Conservation (phyloP, 257 asterid genomes). For the Jasminum sambac region DNA sequence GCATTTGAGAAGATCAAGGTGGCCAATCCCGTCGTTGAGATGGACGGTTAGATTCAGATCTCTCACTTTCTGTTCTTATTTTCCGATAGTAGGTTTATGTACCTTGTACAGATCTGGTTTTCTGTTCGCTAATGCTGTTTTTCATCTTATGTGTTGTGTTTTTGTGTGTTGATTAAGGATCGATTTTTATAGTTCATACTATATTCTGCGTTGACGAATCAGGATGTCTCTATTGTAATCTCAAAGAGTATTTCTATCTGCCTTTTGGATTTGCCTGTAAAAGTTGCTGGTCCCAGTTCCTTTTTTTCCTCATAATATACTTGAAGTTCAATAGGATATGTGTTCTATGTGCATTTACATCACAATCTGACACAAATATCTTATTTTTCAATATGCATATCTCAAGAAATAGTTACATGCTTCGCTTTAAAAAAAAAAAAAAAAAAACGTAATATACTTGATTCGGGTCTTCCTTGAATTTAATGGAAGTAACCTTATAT, state of each 20-base stretch:
- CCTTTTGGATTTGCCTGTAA: slow-evolving; percentile 9
- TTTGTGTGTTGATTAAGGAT: slow-evolving; percentile 16
- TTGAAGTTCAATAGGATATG: slow-evolving; percentile 21
- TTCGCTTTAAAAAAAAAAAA: no score
- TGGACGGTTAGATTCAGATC: slow-evolving; percentile 95
- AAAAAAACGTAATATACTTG: no score
- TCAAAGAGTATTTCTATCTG: not conserved
- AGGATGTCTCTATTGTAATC: slow-evolving; percentile 26
- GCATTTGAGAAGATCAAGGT: slow-evolving; percentile 89
- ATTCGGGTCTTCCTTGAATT: not conserved
- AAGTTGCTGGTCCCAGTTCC: slow-evolving; percentile 9
- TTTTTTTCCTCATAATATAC: slow-evolving; percentile 14
- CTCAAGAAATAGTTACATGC: not conserved
- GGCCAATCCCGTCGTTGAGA: slow-evolving; percentile 95
- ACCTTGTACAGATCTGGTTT: slow-evolving; percentile 27
- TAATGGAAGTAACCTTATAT: slow-evolving; percentile 13
- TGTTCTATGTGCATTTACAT: not conserved
- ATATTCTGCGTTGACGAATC: slow-evolving; percentile 8
- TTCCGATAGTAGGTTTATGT: slow-evolving; percentile 9
- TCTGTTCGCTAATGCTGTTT: not conserved
- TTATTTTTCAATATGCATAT: not conserved
- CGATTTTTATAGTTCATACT: not conserved
- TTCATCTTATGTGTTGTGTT: slow-evolving; percentile 2
- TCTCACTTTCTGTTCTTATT: slow-evolving; percentile 13
- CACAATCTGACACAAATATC: not conserved